Base-by-base conservation (phyloP, 768 basidiomycete genomes). In the Paxillus rubicundulus region DNA sequence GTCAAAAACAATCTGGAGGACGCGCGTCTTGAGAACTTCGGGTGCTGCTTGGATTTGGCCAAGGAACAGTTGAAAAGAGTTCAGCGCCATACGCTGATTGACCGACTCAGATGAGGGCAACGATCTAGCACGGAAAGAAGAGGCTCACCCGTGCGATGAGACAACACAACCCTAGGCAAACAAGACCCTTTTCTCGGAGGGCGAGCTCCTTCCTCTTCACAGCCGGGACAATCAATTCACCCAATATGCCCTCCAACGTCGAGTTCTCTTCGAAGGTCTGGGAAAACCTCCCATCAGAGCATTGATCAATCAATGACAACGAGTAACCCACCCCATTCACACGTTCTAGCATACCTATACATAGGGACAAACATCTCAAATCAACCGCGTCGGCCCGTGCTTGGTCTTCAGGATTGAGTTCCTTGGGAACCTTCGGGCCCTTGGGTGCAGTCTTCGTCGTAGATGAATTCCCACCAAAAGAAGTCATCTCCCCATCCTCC, bases 181-280 rank as follows among this genome's bases (percentile, higher is more conserved):
- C 73, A n/a, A 89, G 64, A 3, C 85, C 89, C 51, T 81, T 78
- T 64, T 87, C 82, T 20, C 82, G 73, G 24, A 90, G 72, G 2
- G 55, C 53, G 5, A 89, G 77, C 59, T 96, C 92, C 70, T 95
- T 95, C 47, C 91, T 82, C 63, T 87, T 85, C 40, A 98, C 90
- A 5, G 91, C 84, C 2, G 96, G 96, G 30, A 97, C 82, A 62
- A 98, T 92, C 16, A 99, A 74, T 60, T 98, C 92, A 9, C 89
- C 75, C 67, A 83, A 64, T 18, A 78, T 68, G 24, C 89, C 87
- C 53, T 84, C 82, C 52, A 89, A 69, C 4, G 82, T 85, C 7
- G 85, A 82, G 63, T 87, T 86, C 53, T 87, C 85, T 56, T 84
- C 79, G 47, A 81, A 80, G 1, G 77, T 79, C 79, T 80, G 49